Evolutionary conservation across 352 stramenopile species (phyloP).

Genomic region (Phytopythium cucurbitacearum): DNA sequence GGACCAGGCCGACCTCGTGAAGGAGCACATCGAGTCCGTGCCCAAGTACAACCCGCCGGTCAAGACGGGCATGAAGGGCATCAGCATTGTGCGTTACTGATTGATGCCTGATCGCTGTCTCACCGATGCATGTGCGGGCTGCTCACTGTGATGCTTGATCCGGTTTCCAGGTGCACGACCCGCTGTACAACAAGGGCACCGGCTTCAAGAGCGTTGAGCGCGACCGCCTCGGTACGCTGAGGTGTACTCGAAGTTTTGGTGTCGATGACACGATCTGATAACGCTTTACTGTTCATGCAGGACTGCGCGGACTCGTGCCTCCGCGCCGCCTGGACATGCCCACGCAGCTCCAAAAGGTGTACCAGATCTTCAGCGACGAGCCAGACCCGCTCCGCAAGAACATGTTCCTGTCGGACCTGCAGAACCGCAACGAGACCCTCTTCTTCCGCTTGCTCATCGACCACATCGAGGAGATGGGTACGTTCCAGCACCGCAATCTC

Average conservation of each 20-base stretch:
- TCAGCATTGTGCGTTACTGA: conserved; percentile 54
- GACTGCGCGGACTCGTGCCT: conserved; percentile 79
- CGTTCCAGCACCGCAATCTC: conserved; percentile 7
- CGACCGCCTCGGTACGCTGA: conserved; percentile 64
- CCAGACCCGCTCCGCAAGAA: conserved; percentile 89
- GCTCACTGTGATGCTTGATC: not conserved
- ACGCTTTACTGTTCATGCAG: conserved; percentile 1
- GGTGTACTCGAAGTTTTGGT: no score
- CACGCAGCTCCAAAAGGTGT: conserved; percentile 71
- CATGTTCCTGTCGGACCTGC: conserved; percentile 91
- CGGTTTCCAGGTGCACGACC: conserved; percentile 56
- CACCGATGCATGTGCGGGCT: not conserved
- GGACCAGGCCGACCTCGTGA: conserved; percentile 36
- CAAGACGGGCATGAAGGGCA: conserved; percentile 70
- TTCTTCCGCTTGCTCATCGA: conserved; percentile 93
- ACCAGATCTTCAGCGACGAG: conserved; percentile 62
- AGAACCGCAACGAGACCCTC: conserved; percentile 95
- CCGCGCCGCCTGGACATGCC: conserved; percentile 68
- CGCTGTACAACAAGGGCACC: conserved; percentile 88
- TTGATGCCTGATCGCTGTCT: not conserved
- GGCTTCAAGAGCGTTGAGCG: conserved; percentile 82
- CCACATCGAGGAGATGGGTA: conserved; percentile 91
- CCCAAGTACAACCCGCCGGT: conserved; percentile 81
- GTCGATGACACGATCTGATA: no score
- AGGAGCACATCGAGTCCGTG: conserved; percentile 51